A percentile compares a stretch with the other conserved stretches of the same genome.
phyloP scores from a whole-genome alignment of 345 rosid species.

The Ceriops zippeliana region DNA sequence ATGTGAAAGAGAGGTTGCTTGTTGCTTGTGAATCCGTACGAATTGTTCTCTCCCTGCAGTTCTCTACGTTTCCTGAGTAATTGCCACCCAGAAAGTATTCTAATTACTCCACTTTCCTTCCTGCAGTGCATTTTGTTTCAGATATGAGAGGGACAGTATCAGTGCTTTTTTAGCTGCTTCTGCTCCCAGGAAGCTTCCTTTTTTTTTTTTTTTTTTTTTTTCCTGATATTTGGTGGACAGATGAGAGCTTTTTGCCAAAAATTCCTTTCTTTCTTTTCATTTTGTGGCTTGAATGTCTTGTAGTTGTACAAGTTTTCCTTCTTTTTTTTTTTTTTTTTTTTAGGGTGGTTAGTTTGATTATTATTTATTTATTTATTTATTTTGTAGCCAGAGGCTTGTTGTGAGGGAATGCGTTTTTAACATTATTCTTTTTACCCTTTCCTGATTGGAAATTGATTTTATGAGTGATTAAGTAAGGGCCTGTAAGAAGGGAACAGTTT shows the following conservation, averaged over 20 bases:
- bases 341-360: background rate
- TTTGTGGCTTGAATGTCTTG: background rate
- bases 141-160: conserved; percentile 64
- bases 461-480: background rate
- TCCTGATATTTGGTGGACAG: conserved; percentile 19
- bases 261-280: background rate
- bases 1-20: conserved; percentile 37
- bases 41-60: background rate
- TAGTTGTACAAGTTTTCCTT: background rate
- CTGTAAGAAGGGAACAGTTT: conserved; percentile 34
- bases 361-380: background rate
- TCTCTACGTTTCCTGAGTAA: background rate
- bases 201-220: background rate
- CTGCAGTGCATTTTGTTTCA: conserved; percentile 36
- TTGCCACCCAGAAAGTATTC: background rate
- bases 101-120: conserved; percentile 15
- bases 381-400: background rate
- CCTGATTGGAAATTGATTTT: conserved; percentile 19
- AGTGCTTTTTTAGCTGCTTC: conserved; percentile 92
- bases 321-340: background rate
- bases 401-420: conserved; percentile 18
- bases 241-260: conserved; percentile 5
- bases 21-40: conserved; percentile 22
- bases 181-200: conserved; percentile 55
- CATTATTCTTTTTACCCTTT: background rate